Conservation (phyloP, 2,329 filamentous ascomycete genomes). For the Exophiala bonariae region DNA sequence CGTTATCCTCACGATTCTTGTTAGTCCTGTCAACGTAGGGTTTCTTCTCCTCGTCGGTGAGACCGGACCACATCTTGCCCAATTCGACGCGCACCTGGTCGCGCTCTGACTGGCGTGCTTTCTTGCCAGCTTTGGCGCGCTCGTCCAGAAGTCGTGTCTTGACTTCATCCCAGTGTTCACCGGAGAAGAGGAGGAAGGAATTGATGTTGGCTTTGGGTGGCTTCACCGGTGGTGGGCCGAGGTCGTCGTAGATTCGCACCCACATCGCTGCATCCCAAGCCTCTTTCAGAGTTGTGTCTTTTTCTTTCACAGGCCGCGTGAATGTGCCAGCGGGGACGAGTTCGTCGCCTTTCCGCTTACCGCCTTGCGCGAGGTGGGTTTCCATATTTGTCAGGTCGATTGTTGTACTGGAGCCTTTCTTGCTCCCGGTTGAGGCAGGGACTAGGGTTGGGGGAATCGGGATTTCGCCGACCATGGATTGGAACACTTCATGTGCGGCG, state of each 20-base stretch:
- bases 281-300: constrained; percentile 37
- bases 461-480: constrained; percentile 78
- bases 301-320: constrained; percentile 27
- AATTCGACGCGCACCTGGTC: constrained; percentile 81
- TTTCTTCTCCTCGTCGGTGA: constrained; percentile 66
- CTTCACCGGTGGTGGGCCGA: constrained; percentile 74
- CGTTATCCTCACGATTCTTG: constrained; percentile 68
- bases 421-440: constrained; percentile 51
- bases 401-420: constrained; percentile 14
- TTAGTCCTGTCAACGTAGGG: constrained; percentile 77
- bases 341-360: constrained; percentile 30
- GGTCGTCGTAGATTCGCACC: constrained; percentile 55
- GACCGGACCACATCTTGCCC: constrained; percentile 87
- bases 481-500: constrained; percentile 81
- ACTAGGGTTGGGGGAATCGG: constrained; percentile 74
- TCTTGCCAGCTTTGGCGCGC: constrained; percentile 50
- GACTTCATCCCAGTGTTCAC: constrained; percentile 64
- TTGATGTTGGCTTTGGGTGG: constrained; percentile 76
- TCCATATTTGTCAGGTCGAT: constrained; percentile 39
- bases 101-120: constrained; percentile 60
- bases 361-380: constrained; percentile 25
- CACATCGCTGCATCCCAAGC: constrained; percentile 60
- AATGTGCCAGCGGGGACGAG: constrained; percentile 27
- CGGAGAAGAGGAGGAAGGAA: constrained; percentile 87
- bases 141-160: constrained; percentile 69